These are phyloP conservation scores for Passiflora organensis DNA, from an alignment of 345 rosid species.

Conservation along the genomic window DNA sequence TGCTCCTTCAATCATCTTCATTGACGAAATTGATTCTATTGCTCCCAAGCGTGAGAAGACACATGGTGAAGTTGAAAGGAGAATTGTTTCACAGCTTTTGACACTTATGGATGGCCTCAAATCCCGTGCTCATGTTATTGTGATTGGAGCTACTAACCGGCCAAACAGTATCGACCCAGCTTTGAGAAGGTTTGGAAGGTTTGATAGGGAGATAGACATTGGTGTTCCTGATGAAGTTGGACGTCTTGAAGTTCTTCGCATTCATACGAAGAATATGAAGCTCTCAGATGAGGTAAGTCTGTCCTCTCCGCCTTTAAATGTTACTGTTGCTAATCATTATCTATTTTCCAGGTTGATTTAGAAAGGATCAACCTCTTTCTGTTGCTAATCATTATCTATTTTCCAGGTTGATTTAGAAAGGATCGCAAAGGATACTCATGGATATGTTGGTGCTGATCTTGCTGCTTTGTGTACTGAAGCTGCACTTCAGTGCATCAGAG, in stretches of 20 bases:
- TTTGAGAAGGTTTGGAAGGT: constrained; percentile 47
- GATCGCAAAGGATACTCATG: constrained; percentile 53
- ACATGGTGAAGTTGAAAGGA: constrained; percentile 57
- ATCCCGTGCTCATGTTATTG: constrained; percentile 44
- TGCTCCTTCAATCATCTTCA: constrained; percentile 60
- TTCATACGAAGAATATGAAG: constrained; percentile 50
- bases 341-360: too few species aligned
- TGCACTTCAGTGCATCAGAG: constrained; percentile 69
- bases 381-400: too few species aligned
- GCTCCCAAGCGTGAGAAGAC: constrained; percentile 74
- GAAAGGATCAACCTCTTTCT: too few species aligned
- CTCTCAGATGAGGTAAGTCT: constrained; percentile 43
- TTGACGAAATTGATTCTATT: constrained; percentile 62
- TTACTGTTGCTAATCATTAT: too few species aligned
- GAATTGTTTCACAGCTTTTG: constrained; percentile 59
- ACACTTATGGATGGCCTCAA: constrained; percentile 53
- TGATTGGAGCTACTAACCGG: constrained; percentile 46
- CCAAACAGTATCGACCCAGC: constrained; percentile 49
- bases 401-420: constrained; percentile 59
- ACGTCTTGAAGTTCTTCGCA: constrained; percentile 52
- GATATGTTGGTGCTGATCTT: constrained; percentile 67
- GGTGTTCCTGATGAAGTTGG: constrained; percentile 49
- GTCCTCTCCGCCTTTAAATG: constrained; percentile 1
- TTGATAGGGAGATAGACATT: constrained; percentile 48
- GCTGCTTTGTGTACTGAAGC: constrained; percentile 72